Percentiles rank a stretch among this genome's conserved stretches.
phyloP scores from a whole-genome alignment of 306 rosid genomes.

The Trifolium subterraneum region DNA sequence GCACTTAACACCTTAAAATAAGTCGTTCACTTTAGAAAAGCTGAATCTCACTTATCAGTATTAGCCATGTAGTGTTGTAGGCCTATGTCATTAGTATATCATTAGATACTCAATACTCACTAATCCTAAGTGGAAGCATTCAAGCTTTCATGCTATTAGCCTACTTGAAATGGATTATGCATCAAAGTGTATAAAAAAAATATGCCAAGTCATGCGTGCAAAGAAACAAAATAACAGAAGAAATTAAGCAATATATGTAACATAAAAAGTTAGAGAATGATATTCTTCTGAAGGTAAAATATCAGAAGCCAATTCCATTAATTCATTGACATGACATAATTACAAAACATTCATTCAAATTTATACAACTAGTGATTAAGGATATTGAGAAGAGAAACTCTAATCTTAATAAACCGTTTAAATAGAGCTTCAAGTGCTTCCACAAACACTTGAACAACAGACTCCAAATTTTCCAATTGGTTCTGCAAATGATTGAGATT shows the following conservation, averaged over 20 bases:
- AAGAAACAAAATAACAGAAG: constrained; percentile 13
- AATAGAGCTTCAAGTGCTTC: constrained; percentile 53
- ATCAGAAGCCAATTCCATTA: constrained; percentile 33
- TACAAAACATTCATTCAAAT: constrained; percentile 24
- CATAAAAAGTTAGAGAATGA: neutral
- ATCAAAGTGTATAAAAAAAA: constrained; percentile 4
- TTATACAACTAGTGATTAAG: constrained; percentile 51
- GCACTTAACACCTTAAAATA: neutral
- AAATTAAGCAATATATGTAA: constrained; percentile 1
- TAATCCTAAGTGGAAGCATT: no score
- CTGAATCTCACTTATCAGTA: no score
- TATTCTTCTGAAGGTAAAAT: constrained; percentile 31
- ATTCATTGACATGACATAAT: constrained; percentile 34
- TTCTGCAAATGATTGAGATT: constrained; percentile 43
- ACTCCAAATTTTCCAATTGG: constrained; percentile 49
- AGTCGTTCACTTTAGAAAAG: neutral
- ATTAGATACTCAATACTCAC: no score
- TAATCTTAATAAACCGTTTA: constrained; percentile 49
- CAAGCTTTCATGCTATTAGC: no score
- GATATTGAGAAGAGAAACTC: constrained; percentile 58
- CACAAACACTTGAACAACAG: constrained; percentile 48
- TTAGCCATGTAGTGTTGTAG: no score
- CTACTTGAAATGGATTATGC: neutral
- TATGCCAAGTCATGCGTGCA: neutral
- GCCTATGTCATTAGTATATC: no score